Evolutionary conservation across 768 basidiomycete species (phyloP).

Genomic region (Crucibulum laeve): DNA sequence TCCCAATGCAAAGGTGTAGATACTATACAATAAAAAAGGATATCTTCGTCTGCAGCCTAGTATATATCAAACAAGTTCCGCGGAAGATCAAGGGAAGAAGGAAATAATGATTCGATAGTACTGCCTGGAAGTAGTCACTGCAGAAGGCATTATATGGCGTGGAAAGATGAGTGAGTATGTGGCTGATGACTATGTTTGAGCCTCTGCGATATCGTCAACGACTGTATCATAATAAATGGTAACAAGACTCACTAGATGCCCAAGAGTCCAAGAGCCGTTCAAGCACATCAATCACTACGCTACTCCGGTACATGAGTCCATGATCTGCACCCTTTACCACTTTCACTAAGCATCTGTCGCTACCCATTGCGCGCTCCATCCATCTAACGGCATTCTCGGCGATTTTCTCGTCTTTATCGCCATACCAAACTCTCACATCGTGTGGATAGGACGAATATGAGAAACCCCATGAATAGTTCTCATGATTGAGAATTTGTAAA

Average conservation of each 20-base stretch:
- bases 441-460: conserved; percentile 78
- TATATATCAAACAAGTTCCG: not conserved
- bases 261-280: conserved; percentile 64
- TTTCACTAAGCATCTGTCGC: conserved; percentile 69
- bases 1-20: conserved; percentile 6
- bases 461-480: conserved; percentile 87
- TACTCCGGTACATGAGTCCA: conserved; percentile 87
- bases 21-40: conserved; percentile 5
- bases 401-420: conserved; percentile 91
- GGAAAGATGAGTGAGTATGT: no score
- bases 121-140: no score
- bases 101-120: not conserved
- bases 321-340: conserved; percentile 90
- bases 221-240: not conserved
- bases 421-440: conserved; percentile 85
- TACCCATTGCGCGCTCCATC: conserved; percentile 86
- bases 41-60: not conserved
- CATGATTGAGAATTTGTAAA: conserved; percentile 87
- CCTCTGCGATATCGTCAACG: no score
- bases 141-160: conserved; percentile 1
- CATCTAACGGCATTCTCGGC: conserved; percentile 86
- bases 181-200: no score
- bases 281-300: conserved; percentile 81
- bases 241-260: conserved; percentile 23
- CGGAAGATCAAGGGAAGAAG: conserved; percentile 1